These are phyloP conservation scores for Tinospora cordifolia DNA, from an alignment of 164 flowering plant species.

Conservation along the genomic window DNA sequence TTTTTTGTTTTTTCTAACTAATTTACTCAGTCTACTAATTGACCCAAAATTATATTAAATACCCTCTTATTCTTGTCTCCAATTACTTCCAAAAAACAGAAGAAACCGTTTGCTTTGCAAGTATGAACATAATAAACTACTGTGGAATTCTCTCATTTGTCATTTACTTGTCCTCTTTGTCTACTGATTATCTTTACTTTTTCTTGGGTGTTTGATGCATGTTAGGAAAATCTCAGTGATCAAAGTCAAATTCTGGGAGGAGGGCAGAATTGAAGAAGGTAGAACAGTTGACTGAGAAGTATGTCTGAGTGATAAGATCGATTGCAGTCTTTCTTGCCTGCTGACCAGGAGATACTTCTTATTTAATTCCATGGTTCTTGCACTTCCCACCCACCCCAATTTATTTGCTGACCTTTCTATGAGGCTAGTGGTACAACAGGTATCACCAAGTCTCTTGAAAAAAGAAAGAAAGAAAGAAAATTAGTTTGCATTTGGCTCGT, in stretches of 20 bases:
- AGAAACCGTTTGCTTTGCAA: background rate
- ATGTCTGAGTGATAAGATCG: background rate
- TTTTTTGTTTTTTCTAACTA: too few relatives aligned
- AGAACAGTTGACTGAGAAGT: background rate
- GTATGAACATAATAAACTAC: background rate
- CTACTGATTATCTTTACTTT: background rate
- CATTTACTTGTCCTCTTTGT: background rate
- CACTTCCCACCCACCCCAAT: background rate
- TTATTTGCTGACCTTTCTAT: background rate
- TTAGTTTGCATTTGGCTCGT: too few relatives aligned
- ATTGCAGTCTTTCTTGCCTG: background rate
- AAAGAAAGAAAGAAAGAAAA: too few relatives aligned
- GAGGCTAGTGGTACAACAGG: too few relatives aligned
- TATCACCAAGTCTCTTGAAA: too few relatives aligned
- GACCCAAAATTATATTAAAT: conserved; percentile 1
- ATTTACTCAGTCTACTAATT: background rate
- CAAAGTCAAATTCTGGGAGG: background rate
- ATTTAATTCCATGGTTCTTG: background rate
- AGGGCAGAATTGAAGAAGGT: background rate
- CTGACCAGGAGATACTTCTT: background rate
- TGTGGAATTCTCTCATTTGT: background rate
- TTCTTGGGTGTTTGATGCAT: background rate
- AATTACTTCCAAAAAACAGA: background rate
- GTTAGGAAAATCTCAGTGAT: background rate
- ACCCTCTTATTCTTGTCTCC: background rate